Base-by-base conservation (phyloP, 345 rosid species). In the Citrus reticulata region DNA sequence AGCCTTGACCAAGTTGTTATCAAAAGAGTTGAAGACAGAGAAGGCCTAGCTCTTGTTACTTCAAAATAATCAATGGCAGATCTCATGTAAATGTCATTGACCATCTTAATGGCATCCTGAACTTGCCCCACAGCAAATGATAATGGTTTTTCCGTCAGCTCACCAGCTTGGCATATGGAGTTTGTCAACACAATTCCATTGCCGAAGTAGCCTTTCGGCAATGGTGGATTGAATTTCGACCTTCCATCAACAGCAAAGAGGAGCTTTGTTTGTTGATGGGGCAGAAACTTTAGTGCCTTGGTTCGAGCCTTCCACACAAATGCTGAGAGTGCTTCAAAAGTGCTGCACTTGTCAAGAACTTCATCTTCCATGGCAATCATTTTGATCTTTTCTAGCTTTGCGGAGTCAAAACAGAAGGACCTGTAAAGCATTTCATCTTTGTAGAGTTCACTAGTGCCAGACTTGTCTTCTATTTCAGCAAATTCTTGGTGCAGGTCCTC, bases 1-100 rank as follows among this genome's bases (percentile, higher is more conserved):
- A 95, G 81, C 85, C 94, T 90, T 0, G 97, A 92, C 98, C 98
- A 93, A 27, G 97, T 92, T 0, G 98, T 95, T 70, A 95, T 93
- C 80, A 95, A 29, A 58, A 95, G 95, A 51, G 97, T 95, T 20
- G 97, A 91, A 9, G 94, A 83, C 78, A 95, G 82, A 19, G 98
- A 93, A 39, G 98, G 98, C 88, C 94, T 89, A 5, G 90, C 84
- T 80, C 98, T 88, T 11, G 95, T 92, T 1, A 78, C 90, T 83
- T 95, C 98, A 35, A 95, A 95, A 84, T 93, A 95, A 84, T 95
- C 98, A 4, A 95, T 90, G 20, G 98, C 97, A 4, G 98, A 95
- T 82, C 97, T 93, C 95, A 95, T 93, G 90, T 93, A 92, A 76
- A 89, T 72, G 72, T 95, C 97, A 27, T 87, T 84, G 9, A 93